A percentile compares a stretch with the other conserved stretches of the same genome.
phyloP scores from a whole-genome alignment of 2,329 filamentous ascomycete species.

The Fusarium sp. region DNA sequence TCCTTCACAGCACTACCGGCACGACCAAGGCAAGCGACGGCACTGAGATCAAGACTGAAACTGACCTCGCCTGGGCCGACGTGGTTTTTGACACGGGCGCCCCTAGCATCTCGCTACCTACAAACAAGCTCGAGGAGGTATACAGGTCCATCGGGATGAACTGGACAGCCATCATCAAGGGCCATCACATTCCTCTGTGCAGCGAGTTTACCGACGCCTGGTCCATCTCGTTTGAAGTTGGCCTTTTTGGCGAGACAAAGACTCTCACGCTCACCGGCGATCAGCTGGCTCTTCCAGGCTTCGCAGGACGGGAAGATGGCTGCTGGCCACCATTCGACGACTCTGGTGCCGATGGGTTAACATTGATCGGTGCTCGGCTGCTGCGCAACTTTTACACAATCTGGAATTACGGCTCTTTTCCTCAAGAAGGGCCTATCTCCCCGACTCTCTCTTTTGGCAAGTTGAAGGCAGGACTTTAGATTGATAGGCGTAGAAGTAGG shows the following conservation, averaged over 20 bases:
- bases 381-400: constrained; percentile 48
- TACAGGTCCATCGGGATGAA: constrained; percentile 51
- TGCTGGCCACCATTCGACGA: constrained; percentile 50
- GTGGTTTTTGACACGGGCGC: constrained; percentile 50
- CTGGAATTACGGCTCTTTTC: constrained; percentile 45
- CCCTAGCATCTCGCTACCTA: constrained; percentile 42
- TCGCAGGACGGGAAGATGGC: constrained; percentile 46
- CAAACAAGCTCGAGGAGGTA: constrained; percentile 37
- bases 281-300: constrained; percentile 46
- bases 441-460: constrained; percentile 39
- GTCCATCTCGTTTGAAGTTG: constrained; percentile 46
- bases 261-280: constrained; percentile 47
- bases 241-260: constrained; percentile 26
- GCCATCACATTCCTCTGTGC: constrained; percentile 47
- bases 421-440: background rate
- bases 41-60: background rate
- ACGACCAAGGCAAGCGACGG: constrained; percentile 30
- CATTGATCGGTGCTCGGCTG: constrained; percentile 45
- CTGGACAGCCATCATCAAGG: constrained; percentile 44
- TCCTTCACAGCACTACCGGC: background rate
- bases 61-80: constrained; percentile 4
- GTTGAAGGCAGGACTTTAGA: constrained; percentile 27
- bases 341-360: constrained; percentile 37
- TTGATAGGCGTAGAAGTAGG: no score
- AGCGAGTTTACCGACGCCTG: constrained; percentile 50